These are phyloP conservation scores for Sclerotinia nivalis DNA, from an alignment of 2,329 filamentous ascomycete genomes.

Conservation along the genomic window DNA sequence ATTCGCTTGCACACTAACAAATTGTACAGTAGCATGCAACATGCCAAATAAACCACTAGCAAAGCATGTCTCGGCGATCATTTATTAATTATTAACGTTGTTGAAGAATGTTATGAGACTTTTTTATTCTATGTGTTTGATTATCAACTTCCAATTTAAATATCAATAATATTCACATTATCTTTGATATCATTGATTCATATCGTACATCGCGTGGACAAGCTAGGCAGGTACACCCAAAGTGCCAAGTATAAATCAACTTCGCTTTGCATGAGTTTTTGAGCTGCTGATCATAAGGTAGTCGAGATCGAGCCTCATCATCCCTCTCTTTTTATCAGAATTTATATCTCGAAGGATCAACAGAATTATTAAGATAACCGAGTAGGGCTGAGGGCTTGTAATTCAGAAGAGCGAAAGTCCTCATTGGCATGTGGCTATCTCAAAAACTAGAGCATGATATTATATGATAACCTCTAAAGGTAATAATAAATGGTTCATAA, in stretches of 20 bases:
- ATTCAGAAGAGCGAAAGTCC: not conserved
- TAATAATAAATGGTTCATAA: not conserved
- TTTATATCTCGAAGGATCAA: slow-evolving; percentile 5
- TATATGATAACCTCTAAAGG: not conserved
- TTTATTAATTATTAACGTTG: not conserved
- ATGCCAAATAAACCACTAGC: not conserved
- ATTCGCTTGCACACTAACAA: not conserved
- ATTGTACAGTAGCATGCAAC: not conserved
- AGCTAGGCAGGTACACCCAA: not conserved
- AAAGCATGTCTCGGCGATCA: not conserved
- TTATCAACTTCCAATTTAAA: not conserved
- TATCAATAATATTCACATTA: no score
- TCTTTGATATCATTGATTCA: not conserved
- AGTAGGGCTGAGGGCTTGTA: slow-evolving; percentile 4
- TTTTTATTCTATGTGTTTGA: not conserved
- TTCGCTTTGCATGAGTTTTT: not conserved
- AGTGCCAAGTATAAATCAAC: not conserved
- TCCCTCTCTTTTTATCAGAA: not conserved
- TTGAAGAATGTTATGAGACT: not conserved
- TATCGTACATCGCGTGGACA: not conserved
- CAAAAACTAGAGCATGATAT: not conserved
- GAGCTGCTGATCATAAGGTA: not conserved
- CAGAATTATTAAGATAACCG: not conserved
- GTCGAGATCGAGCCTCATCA: not conserved
- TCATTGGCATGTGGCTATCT: not conserved